Conservation (phyloP, 495 filamentous ascomycete genomes). For the Podospora fimiseda region DNA sequence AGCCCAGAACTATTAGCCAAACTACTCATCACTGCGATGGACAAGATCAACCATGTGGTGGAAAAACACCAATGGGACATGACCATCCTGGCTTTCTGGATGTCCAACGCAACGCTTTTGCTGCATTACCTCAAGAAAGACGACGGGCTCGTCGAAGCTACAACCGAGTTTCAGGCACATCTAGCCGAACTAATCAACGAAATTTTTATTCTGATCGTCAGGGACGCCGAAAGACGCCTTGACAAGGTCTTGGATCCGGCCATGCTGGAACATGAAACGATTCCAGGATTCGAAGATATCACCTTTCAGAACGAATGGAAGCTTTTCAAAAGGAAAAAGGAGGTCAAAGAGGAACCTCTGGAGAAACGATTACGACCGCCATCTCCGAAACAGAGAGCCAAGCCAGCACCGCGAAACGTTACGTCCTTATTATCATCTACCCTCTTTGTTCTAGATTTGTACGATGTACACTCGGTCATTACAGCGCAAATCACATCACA, state of each 20-base stretch:
- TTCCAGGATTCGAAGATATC: constrained; percentile 93
- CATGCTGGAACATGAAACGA: constrained; percentile 97
- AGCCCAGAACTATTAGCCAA: constrained; percentile 75
- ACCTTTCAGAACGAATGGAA: constrained; percentile 98
- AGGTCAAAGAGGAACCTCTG: constrained; percentile 76
- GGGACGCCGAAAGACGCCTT: constrained; percentile 94
- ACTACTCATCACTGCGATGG: constrained; percentile 79
- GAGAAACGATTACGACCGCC: constrained; percentile 90
- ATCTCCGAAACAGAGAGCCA: constrained; percentile 88
- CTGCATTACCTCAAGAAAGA: constrained; percentile 98
- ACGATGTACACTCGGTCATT: constrained; percentile 98
- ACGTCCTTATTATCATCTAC: constrained; percentile 96
- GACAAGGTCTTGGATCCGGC: constrained; percentile 90
- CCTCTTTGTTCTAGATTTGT: constrained; percentile 93
- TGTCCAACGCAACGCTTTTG: constrained; percentile 91
- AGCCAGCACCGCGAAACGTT: constrained; percentile 88
- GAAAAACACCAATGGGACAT: constrained; percentile 97
- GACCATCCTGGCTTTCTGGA: constrained; percentile 98
- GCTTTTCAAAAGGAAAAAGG: constrained; percentile 82
- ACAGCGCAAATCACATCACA: constrained; percentile 87
- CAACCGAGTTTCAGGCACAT: constrained; percentile 84
- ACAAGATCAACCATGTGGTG: constrained; percentile 94
- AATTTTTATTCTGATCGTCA: constrained; percentile 97
- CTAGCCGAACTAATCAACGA: constrained; percentile 95
- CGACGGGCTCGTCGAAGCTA: constrained; percentile 69